phyloP scores from a whole-genome alignment of 2,329 filamentous ascomycete genomes.

The Teratosphaeria viscida region DNA sequence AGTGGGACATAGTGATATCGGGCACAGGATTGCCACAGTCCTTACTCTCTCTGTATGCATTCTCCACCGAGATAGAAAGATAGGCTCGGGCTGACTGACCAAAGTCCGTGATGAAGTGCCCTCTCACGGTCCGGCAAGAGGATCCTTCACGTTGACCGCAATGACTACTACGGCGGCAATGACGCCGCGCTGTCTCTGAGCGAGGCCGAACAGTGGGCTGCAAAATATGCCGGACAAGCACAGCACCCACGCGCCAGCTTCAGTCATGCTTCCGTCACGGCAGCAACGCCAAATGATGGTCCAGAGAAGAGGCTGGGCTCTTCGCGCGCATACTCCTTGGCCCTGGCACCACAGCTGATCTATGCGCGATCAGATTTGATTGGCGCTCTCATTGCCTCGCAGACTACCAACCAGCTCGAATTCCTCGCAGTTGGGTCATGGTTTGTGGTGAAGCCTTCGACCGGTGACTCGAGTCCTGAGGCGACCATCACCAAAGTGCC shows the following conservation, averaged over 20 bases:
- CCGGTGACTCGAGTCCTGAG: not conserved
- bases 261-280: slow-evolving; percentile 23
- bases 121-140: slow-evolving; percentile 87
- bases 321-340: slow-evolving; percentile 70
- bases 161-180: slow-evolving; percentile 76
- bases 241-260: slow-evolving; percentile 9
- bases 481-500: slow-evolving; percentile 51
- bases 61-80: slow-evolving; percentile 2
- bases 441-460: slow-evolving; percentile 54
- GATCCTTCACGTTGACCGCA: slow-evolving; percentile 78
- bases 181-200: slow-evolving; percentile 79
- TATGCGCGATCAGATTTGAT: slow-evolving; percentile 74
- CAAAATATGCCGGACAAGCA: slow-evolving; percentile 22
- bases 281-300: slow-evolving; percentile 4
- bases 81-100: slow-evolving; percentile 54
- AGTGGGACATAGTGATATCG: slow-evolving; percentile 44
- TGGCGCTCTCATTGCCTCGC: slow-evolving; percentile 74
- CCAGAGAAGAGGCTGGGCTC: slow-evolving; percentile 35
- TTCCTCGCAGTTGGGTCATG: slow-evolving; percentile 90
- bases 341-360: slow-evolving; percentile 75
- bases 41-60: slow-evolving; percentile 43
- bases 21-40: slow-evolving; percentile 45
- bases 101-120: slow-evolving; percentile 56
- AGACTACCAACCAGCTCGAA: slow-evolving; percentile 79
- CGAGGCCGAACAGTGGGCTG: slow-evolving; percentile 68